Conservation (phyloP, 192 early-diverging fungal species). For the Mortierella claussenii region DNA sequence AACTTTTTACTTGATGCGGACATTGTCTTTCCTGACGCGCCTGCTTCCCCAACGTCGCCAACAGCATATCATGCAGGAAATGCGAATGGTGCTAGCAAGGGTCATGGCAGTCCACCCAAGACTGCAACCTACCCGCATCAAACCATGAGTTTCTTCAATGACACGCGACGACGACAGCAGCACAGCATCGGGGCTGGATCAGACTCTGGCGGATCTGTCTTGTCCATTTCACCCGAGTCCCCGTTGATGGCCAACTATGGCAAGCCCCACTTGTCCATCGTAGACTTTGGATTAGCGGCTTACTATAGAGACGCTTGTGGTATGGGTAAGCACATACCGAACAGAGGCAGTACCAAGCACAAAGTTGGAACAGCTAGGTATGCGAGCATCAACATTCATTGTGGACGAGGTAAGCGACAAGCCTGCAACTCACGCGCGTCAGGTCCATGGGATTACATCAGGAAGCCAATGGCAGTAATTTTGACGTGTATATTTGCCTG, state of each 20-base stretch:
- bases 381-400: slow-evolving; percentile 86
- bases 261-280: slow-evolving; percentile 69
- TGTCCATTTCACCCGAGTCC: slow-evolving; percentile 29
- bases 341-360: slow-evolving; percentile 51
- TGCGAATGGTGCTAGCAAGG: too few relatives aligned
- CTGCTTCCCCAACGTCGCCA: too few relatives aligned
- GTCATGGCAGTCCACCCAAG: slow-evolving; percentile 20
- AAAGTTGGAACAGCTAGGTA: slow-evolving; percentile 87
- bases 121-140: slow-evolving; percentile 35
- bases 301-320: slow-evolving; percentile 56
- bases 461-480: too few relatives aligned
- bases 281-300: slow-evolving; percentile 66
- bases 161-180: slow-evolving; percentile 20
- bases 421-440: too few relatives aligned
- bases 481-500: slow-evolving; percentile 22
- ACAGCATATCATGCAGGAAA: too few relatives aligned
- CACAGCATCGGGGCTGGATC: too few relatives aligned
- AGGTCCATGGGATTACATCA: too few relatives aligned
- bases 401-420: slow-evolving; percentile 70
- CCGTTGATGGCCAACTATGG: slow-evolving; percentile 21
- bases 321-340: slow-evolving; percentile 57
- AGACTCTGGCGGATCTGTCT: slow-evolving; percentile 21
- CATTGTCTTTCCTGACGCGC: slow-evolving; percentile 35
- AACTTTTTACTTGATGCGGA: slow-evolving; percentile 67
- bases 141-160: slow-evolving; percentile 36